Conservation (phyloP, 495 filamentous ascomycete species). For the Daldinia caldariorum region DNA sequence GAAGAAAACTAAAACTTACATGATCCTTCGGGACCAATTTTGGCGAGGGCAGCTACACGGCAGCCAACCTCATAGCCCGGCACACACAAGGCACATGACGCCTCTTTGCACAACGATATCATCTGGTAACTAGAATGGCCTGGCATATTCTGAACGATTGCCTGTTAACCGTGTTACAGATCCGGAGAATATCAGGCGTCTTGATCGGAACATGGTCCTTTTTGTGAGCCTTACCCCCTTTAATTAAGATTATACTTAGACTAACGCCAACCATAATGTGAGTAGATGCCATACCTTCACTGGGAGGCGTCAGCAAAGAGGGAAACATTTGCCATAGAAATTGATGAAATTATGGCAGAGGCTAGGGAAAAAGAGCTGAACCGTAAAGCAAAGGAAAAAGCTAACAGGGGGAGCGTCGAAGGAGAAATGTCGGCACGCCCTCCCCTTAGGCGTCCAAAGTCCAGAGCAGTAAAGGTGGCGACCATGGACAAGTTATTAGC, state of each 20-base stretch:
- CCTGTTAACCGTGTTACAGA: constrained; percentile 7
- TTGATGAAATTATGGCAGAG: constrained; percentile 45
- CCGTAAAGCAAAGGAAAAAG: constrained; percentile 8
- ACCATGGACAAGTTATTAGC: constrained; percentile 30
- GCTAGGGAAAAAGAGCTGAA: constrained; percentile 23
- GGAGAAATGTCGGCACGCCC: background rate
- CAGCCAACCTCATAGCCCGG: constrained; percentile 25
- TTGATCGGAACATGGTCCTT: constrained; percentile 51
- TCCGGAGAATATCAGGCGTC: constrained; percentile 27
- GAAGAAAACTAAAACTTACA: constrained; percentile 23
- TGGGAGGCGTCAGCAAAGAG: constrained; percentile 64
- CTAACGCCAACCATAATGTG: too few species aligned
- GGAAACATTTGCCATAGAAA: constrained; percentile 48
- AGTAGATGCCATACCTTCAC: constrained; percentile 72
- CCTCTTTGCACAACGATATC: constrained; percentile 49
- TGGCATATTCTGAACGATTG: background rate
- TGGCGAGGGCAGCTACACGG: constrained; percentile 43
- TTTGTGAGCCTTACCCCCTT: constrained; percentile 45
- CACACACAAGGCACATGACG: constrained; percentile 54
- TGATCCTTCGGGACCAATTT: constrained; percentile 38
- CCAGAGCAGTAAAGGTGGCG: background rate
- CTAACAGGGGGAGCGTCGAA: background rate
- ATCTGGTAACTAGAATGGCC: constrained; percentile 30
- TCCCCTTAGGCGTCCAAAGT: background rate
- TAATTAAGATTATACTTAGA: too few species aligned